These are phyloP conservation scores for Phytophthora syringae DNA, from an alignment of 352 stramenopile species.

Conservation along the genomic window DNA sequence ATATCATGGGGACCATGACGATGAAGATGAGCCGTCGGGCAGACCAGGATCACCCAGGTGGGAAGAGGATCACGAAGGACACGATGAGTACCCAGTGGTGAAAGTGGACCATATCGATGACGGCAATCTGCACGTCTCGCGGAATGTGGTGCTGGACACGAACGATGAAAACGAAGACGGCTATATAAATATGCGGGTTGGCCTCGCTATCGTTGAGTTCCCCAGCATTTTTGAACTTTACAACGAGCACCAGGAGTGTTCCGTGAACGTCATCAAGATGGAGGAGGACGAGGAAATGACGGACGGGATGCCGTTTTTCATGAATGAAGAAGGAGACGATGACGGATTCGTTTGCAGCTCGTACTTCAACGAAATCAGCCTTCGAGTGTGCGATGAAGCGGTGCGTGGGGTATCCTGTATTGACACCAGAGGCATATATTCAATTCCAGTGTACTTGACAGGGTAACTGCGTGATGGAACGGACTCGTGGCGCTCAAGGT, in stretches of 20 bases:
- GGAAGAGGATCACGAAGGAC: slow-evolving; percentile 29
- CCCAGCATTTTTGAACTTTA: slow-evolving; percentile 71
- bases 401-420: slow-evolving; percentile 34
- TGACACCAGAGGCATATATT: not conserved
- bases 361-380: slow-evolving; percentile 72
- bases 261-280: slow-evolving; percentile 71
- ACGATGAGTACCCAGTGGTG: slow-evolving; percentile 52
- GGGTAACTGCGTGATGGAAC: slow-evolving; percentile 67
- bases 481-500: slow-evolving; percentile 49
- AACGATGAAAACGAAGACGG: slow-evolving; percentile 76
- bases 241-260: slow-evolving; percentile 74
- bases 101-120: slow-evolving; percentile 59
- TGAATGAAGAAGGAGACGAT: slow-evolving; percentile 70
- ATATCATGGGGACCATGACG: slow-evolving; percentile 38
- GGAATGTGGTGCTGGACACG: slow-evolving; percentile 73
- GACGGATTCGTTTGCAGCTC: slow-evolving; percentile 61
- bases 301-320: slow-evolving; percentile 70
- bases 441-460: slow-evolving; percentile 18
- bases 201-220: slow-evolving; percentile 73
- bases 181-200: slow-evolving; percentile 64
- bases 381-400: slow-evolving; percentile 60
- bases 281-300: slow-evolving; percentile 80
- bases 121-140: slow-evolving; percentile 52
- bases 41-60: slow-evolving; percentile 11
- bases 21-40: slow-evolving; percentile 14